Percentiles rank a stretch among this genome's conserved stretches.
Conservation (phyloP, 2,329 filamentous ascomycete species). For the Fusarium floridanum region DNA sequence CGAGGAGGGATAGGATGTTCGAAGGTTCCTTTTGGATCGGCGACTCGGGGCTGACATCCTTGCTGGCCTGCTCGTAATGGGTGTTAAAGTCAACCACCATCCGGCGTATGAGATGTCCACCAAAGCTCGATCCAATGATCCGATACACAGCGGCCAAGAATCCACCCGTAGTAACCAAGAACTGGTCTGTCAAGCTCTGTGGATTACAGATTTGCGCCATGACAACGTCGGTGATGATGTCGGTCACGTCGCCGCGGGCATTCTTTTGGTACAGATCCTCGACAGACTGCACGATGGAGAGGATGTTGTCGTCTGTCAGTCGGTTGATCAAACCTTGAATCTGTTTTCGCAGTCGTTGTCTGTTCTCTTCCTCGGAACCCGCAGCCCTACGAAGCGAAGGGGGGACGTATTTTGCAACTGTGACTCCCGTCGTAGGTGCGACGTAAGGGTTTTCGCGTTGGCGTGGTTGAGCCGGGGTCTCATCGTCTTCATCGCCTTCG, state of each 20-base stretch:
- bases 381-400: constrained; percentile 80
- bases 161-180: constrained; percentile 89
- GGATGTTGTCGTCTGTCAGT: constrained; percentile 89
- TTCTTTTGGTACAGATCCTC: constrained; percentile 87
- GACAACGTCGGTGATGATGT: constrained; percentile 81
- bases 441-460: constrained; percentile 89
- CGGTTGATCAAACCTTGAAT: constrained; percentile 92
- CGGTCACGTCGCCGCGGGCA: constrained; percentile 89
- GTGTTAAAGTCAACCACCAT: constrained; percentile 81
- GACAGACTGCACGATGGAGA: constrained; percentile 85
- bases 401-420: constrained; percentile 83
- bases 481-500: constrained; percentile 46
- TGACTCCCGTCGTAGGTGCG: constrained; percentile 69
- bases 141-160: constrained; percentile 92
- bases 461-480: constrained; percentile 57
- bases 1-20: constrained; percentile 85
- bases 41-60: constrained; percentile 56
- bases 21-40: constrained; percentile 58
- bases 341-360: constrained; percentile 79
- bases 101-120: constrained; percentile 84
- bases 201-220: constrained; percentile 84
- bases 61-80: constrained; percentile 66
- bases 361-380: constrained; percentile 74
- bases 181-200: constrained; percentile 85
- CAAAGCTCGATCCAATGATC: constrained; percentile 88